phyloP scores from a whole-genome alignment of 2,329 filamentous ascomycete genomes.

The Alternaria burnsii region DNA sequence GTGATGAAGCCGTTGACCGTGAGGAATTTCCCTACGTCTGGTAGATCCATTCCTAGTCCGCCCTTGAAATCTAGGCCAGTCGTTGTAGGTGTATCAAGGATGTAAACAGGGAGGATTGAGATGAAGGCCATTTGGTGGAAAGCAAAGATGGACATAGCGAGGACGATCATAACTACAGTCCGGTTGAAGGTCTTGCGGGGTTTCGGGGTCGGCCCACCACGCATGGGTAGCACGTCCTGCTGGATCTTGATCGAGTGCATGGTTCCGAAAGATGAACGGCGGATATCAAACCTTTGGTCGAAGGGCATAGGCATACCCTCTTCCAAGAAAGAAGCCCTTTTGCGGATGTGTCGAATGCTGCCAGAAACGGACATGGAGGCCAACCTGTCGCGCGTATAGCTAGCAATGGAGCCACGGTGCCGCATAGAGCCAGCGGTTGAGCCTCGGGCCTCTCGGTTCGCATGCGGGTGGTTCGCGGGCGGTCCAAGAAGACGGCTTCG shows the following conservation, averaged over 20 bases:
- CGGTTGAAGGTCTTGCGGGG: slow-evolving; percentile 61
- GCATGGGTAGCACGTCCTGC: slow-evolving; percentile 35
- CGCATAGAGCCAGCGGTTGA: slow-evolving; percentile 38
- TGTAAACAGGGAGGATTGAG: slow-evolving; percentile 88
- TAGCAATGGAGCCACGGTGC: slow-evolving; percentile 36
- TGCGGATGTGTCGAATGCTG: slow-evolving; percentile 45
- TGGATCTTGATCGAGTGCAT: slow-evolving; percentile 48
- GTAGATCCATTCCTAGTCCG: slow-evolving; percentile 70
- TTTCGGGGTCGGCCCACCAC: slow-evolving; percentile 21
- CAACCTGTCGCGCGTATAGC: slow-evolving; percentile 34
- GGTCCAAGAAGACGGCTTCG: slow-evolving; percentile 64
- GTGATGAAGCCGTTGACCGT: slow-evolving; percentile 75
- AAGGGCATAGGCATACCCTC: slow-evolving; percentile 46
- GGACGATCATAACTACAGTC: slow-evolving; percentile 76
- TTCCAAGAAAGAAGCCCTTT: slow-evolving; percentile 49
- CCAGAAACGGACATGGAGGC: slow-evolving; percentile 43
- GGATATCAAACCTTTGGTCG: slow-evolving; percentile 47
- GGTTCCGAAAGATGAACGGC: slow-evolving; percentile 48
- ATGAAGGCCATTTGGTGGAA: slow-evolving; percentile 93
- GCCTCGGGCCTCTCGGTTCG: slow-evolving; percentile 42
- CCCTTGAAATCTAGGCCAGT: slow-evolving; percentile 58
- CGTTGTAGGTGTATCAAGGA: slow-evolving; percentile 72
- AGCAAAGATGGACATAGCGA: slow-evolving; percentile 87
- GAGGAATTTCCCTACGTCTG: slow-evolving; percentile 73
- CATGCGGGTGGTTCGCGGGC: slow-evolving; percentile 58